A percentile compares a stretch with the other conserved stretches of the same genome.
Conservation (phyloP, 192 early-diverging fungal genomes). For the Rhizoclosmatium sp. region DNA sequence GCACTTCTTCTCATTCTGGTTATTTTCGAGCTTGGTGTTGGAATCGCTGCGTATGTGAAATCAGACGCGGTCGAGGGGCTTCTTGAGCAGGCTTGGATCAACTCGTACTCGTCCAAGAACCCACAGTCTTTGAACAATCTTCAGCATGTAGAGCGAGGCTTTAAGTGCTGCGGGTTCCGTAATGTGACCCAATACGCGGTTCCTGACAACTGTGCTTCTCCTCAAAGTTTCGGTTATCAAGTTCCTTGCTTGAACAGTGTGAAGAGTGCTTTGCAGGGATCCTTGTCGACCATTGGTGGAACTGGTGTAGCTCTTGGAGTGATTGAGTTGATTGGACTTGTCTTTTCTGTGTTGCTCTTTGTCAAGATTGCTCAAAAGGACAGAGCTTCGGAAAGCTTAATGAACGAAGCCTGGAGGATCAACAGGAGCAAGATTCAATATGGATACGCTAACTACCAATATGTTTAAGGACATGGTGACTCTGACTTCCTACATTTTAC, state of each 20-base stretch:
- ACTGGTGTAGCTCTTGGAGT: slow-evolving; percentile 61
- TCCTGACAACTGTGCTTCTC: slow-evolving; percentile 44
- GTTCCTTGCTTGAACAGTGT: slow-evolving; percentile 44
- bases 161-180: slow-evolving; percentile 59
- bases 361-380: slow-evolving; percentile 60
- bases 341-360: slow-evolving; percentile 58
- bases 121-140: slow-evolving; percentile 14
- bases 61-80: slow-evolving; percentile 65
- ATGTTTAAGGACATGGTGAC: slow-evolving; percentile 43
- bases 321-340: slow-evolving; percentile 60
- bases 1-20: slow-evolving; percentile 59
- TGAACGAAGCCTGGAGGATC: slow-evolving; percentile 68
- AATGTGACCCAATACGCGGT: slow-evolving; percentile 41
- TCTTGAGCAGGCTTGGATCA: slow-evolving; percentile 79
- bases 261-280: slow-evolving; percentile 38
- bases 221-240: not conserved
- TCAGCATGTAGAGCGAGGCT: slow-evolving; percentile 32
- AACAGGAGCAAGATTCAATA: slow-evolving; percentile 66
- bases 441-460: slow-evolving; percentile 63
- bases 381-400: slow-evolving; percentile 44
- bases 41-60: slow-evolving; percentile 61
- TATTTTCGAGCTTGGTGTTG: slow-evolving; percentile 59
- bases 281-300: slow-evolving; percentile 57
- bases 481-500: not conserved
- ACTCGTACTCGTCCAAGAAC: slow-evolving; percentile 36